Conservation (phyloP, 2,329 filamentous ascomycete species). For the Penicillium decumbens region DNA sequence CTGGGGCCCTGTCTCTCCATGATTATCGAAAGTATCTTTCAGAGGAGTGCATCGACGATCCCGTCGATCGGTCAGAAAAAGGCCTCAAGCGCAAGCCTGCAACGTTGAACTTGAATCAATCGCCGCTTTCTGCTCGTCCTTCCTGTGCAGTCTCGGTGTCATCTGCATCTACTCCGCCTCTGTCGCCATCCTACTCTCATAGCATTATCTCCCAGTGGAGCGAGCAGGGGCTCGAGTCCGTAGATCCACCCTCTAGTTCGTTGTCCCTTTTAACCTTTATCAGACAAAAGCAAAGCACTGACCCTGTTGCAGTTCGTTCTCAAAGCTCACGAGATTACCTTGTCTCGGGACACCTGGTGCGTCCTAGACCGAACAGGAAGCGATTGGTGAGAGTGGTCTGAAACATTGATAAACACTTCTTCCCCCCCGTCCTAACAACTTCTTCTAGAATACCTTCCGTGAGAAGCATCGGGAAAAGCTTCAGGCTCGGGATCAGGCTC, state of each 20-base stretch:
- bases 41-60: slow-evolving; percentile 23
- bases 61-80: slow-evolving; percentile 26
- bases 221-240: slow-evolving; percentile 27
- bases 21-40: slow-evolving; percentile 36
- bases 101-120: slow-evolving; percentile 30
- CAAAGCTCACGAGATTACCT: slow-evolving; percentile 19
- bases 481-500: slow-evolving; percentile 18
- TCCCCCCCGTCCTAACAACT: slow-evolving; percentile 11
- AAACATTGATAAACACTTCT: slow-evolving; percentile 14
- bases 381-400: slow-evolving; percentile 24
- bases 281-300: slow-evolving; percentile 7
- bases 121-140: slow-evolving; percentile 11
- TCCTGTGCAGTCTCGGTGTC: slow-evolving; percentile 27
- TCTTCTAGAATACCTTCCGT: slow-evolving; percentile 31
- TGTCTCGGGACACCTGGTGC: slow-evolving; percentile 19
- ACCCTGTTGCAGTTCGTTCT: slow-evolving; percentile 12
- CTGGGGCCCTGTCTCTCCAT: slow-evolving; percentile 31
- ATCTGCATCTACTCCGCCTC: slow-evolving; percentile 31
- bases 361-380: slow-evolving; percentile 23
- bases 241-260: slow-evolving; percentile 13
- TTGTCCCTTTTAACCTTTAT: not conserved
- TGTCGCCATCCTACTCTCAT: slow-evolving; percentile 37
- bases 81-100: slow-evolving; percentile 34
- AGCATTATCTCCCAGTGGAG: slow-evolving; percentile 29
- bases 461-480: slow-evolving; percentile 25